Evolutionary conservation across 1,284 basidiomycete genomes (phyloP).

Genomic region (Puccinia polysora): DNA sequence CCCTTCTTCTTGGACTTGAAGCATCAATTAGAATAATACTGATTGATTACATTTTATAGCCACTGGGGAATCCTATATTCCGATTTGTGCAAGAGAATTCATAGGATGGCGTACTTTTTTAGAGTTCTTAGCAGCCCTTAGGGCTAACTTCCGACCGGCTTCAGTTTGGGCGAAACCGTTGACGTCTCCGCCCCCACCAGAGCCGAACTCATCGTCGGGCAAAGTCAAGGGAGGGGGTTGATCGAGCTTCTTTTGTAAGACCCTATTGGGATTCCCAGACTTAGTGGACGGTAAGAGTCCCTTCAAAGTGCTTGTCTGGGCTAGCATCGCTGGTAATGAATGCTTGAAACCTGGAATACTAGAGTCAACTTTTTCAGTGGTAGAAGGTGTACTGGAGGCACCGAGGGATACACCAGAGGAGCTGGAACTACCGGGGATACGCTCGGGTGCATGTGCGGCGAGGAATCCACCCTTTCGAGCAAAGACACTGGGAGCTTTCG

Average conservation of each 20-base stretch:
- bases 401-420: not conserved
- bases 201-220: conserved; percentile 42
- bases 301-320: conserved; percentile 39
- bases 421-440: conserved; percentile 32
- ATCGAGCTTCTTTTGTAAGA: conserved; percentile 33
- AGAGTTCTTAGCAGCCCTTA: conserved; percentile 39
- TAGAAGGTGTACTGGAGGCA: conserved; percentile 1
- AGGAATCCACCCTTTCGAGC: conserved; percentile 42
- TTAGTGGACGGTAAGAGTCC: conserved; percentile 27
- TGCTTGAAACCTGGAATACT: conserved; percentile 43
- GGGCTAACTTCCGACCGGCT: conserved; percentile 39
- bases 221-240: conserved; percentile 42
- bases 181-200: conserved; percentile 35
- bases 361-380: conserved; percentile 40
- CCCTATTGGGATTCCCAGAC: conserved; percentile 16
- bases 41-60: not conserved
- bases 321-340: conserved; percentile 40
- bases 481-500: conserved; percentile 41
- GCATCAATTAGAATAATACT: conserved; percentile 27
- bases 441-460: conserved; percentile 41
- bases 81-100: conserved; percentile 3
- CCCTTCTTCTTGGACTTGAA: conserved; percentile 44
- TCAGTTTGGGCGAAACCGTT: conserved; percentile 43
- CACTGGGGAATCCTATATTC: not conserved
- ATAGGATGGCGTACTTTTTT: conserved; percentile 42